A percentile compares a stretch with the other conserved stretches of the same genome.
Conservation (phyloP, 2,329 filamentous ascomycete species). For the Scorias spongiosa region DNA sequence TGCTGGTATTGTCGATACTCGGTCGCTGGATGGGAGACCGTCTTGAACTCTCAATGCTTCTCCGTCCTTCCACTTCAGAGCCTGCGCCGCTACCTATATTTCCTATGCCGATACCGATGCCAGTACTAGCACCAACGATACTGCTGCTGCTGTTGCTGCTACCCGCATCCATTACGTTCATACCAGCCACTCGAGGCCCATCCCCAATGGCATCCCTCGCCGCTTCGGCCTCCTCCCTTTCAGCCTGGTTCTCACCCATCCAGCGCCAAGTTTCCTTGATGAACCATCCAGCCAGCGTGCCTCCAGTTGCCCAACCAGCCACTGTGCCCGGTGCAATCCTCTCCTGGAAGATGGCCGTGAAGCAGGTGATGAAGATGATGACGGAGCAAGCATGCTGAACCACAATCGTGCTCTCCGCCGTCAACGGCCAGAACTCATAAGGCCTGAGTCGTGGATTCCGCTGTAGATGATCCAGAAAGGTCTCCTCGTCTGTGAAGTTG, state of each 20-base stretch:
- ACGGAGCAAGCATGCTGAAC: constrained; percentile 91
- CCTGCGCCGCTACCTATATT: background rate
- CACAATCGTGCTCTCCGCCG: constrained; percentile 89
- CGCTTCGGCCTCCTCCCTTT: constrained; percentile 15
- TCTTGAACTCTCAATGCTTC: background rate
- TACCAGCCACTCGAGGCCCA: background rate
- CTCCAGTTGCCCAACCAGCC: constrained; percentile 67
- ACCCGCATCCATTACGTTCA: background rate
- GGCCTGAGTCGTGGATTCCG: constrained; percentile 84
- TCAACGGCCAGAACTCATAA: constrained; percentile 94
- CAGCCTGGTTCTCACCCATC: constrained; percentile 40
- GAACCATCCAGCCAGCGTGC: constrained; percentile 75
- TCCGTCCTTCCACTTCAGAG: background rate
- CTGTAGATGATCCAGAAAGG: constrained; percentile 90
- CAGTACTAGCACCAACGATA: background rate
- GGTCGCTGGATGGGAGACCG: background rate
- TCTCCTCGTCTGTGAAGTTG: constrained; percentile 94
- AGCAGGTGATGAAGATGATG: constrained; percentile 86
- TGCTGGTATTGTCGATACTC: background rate
- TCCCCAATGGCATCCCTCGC: constrained; percentile 3
- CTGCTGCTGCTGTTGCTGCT: background rate
- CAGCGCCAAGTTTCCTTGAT: constrained; percentile 84
- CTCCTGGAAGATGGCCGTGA: constrained; percentile 76
- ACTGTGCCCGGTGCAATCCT: constrained; percentile 81
- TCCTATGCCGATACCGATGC: background rate